Evolutionary conservation across 176 grass and related monocot species (phyloP).

Genomic region (Rhynchospora pubera): DNA sequence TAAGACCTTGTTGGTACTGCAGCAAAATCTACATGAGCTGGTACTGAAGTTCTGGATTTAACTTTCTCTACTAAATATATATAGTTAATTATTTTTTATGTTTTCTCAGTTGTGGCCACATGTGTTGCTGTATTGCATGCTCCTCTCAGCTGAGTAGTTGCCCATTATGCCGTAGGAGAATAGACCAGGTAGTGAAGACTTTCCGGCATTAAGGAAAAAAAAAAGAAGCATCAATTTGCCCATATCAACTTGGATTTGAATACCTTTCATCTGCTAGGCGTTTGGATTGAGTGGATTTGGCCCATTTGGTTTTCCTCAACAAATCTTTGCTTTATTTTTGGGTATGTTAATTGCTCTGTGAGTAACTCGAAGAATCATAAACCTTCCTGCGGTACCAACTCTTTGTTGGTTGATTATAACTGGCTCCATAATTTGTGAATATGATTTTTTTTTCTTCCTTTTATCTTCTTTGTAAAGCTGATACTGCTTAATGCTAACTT

Average conservation of each 20-base stretch:
- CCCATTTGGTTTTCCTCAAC: not conserved
- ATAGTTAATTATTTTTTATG: not conserved
- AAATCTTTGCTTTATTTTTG: not conserved
- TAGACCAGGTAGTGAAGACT: constrained; percentile 77
- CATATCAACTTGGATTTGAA: not conserved
- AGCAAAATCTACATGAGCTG: not conserved
- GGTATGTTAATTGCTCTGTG: not conserved
- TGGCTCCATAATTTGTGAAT: not conserved
- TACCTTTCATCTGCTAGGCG: not conserved
- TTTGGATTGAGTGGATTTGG: not conserved
- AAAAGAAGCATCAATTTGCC: not conserved
- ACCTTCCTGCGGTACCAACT: not conserved
- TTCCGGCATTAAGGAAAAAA: constrained; percentile 57
- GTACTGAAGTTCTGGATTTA: not conserved
- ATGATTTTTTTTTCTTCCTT: not conserved
- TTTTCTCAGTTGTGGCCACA: constrained; percentile 83
- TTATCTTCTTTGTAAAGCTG: not conserved
- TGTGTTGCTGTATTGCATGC: constrained; percentile 89
- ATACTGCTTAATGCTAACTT: not conserved
- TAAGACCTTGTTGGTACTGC: not conserved
- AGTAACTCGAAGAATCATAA: not conserved
- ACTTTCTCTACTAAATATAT: not conserved
- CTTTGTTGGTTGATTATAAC: constrained; percentile 2
- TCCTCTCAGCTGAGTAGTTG: constrained; percentile 72
- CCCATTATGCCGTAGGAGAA: constrained; percentile 87